Base-by-base conservation (phyloP, 306 rosid genomes). In the Gastrolobium bilobum region DNA sequence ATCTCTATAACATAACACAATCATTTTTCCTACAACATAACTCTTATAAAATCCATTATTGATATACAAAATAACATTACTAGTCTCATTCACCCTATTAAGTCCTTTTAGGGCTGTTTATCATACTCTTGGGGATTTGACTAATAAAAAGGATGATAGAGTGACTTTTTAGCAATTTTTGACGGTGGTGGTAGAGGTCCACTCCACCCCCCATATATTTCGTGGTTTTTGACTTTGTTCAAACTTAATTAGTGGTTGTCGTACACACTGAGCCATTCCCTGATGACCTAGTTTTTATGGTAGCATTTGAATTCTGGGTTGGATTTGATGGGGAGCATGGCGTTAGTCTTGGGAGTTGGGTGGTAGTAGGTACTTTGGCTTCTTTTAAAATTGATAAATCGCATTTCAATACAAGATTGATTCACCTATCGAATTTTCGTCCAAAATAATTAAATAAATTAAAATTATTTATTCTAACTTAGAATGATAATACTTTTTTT, bases 201-300 rank as follows among this genome's bases (percentile, higher is more conserved):
- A 1, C 20, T 26, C 14, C 13, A 14, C 4, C 44, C 4, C 33
- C 48, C n/a, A n/a, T n/a, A 37, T 20, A 53, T 54, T 26, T 72
- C 1, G 40, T 72, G 67, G 66, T 2, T 10, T 10, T 72, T 54
- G 77, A 72, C 77, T 72, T 72, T 52, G 13, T 38, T n/a, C 37
- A 26, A 40, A 29, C 6, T 54, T 35, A 35, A 56, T 52, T 1
- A 4, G 26, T 59, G 4, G 29, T 37, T 0, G 39, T 54, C 20
- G 14, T 50, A 10, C 33, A 34, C 38, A 20, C 35, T 30, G 38
- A 20, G 39, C 38, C 38, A 10, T 53, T 39, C 37, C 62, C 48
- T 69, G 13, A 51, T 35, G n/a, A 6, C 26, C 26, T 65, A 26
- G 35, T 52, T 35, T 7, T 34, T 29, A 38, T 37, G 51, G 13